Evolutionary conservation across 2,329 filamentous ascomycete genomes (phyloP), one percentile per base, ranked within the genome.

Genomic region (Ilyonectria robusta): DNA sequence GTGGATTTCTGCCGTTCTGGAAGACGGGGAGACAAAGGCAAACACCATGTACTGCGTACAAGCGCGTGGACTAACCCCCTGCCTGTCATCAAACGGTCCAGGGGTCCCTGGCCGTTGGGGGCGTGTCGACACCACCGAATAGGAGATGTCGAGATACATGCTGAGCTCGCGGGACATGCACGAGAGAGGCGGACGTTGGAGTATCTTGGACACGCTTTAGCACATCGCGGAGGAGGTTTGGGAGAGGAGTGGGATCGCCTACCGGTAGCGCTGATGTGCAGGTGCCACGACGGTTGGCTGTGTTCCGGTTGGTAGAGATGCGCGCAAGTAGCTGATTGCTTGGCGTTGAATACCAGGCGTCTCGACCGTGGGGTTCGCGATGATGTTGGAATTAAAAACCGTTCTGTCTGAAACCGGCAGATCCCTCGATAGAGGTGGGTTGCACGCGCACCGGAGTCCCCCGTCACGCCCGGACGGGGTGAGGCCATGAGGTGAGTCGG

Each of bases 61-160:
- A 35, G 50, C n/a, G 31, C 50, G 19, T 53, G 31, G n/a, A 33
- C 50, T 19, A 19, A 21, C 31, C 50, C 50, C 50, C 50, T 53
- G 50, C 50, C 50, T 53, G 50, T 53, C 50, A 53, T 53, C 50
- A 53, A 53, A 53, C 50, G 50, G 50, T 11, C 4, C 50, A 53
- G 31, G 50, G 50, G 50, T 4, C 50, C 50, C 50, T 6, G n/a
- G 50, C 35, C 31, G 50, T 23, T 33, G 19, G 29, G 29, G 50
- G 50, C n/a, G n/a, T 35, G 48, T 53, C 17, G 29, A 33, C 44
- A 15, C 31, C 42, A 40, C 37, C 42, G 29, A 46, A 50, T 51
- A 46, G 51, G 53, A 54, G 21, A 59, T 37, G 61, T 64, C 47
- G 35, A 46, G 47, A 58, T 64, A 64, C 61, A 37, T 21, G 46